phyloP scores from a whole-genome alignment of 306 rosid species.

The Prunus kanzakura region DNA sequence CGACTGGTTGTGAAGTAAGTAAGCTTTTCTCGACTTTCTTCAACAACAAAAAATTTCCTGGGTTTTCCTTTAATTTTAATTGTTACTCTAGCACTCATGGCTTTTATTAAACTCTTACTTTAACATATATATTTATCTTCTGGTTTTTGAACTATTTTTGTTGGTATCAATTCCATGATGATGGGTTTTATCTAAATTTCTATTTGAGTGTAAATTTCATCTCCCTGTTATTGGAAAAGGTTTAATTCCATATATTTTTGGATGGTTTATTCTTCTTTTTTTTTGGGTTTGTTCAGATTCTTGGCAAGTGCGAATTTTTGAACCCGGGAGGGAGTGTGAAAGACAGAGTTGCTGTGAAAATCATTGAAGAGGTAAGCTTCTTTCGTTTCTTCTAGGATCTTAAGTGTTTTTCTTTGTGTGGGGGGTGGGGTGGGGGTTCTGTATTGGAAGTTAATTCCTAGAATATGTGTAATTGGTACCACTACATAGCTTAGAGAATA shows the following conservation, averaged over 20 bases:
- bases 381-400: not conserved
- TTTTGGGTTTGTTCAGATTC: conserved; percentile 45
- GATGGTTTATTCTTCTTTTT: not conserved
- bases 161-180: not conserved
- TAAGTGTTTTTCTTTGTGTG: not conserved
- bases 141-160: not conserved
- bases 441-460: not conserved
- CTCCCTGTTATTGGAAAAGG: not conserved
- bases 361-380: conserved; percentile 68
- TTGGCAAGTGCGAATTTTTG: conserved; percentile 92
- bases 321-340: conserved; percentile 98
- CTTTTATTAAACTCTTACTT: not conserved
- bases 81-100: not conserved
- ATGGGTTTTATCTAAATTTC: not conserved
- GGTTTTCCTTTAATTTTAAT: conserved; percentile 1
- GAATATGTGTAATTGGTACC: not conserved
- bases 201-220: not conserved
- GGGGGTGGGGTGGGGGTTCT: too few species aligned
- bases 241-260: not conserved
- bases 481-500: not conserved
- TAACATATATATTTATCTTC: not conserved
- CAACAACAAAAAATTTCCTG: not conserved
- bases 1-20: conserved; percentile 82
- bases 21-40: not conserved
- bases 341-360: conserved; percentile 84